These are phyloP conservation scores for Aureobasidium sp. DNA, from an alignment of 2,329 filamentous ascomycete species.

Conservation along the genomic window DNA sequence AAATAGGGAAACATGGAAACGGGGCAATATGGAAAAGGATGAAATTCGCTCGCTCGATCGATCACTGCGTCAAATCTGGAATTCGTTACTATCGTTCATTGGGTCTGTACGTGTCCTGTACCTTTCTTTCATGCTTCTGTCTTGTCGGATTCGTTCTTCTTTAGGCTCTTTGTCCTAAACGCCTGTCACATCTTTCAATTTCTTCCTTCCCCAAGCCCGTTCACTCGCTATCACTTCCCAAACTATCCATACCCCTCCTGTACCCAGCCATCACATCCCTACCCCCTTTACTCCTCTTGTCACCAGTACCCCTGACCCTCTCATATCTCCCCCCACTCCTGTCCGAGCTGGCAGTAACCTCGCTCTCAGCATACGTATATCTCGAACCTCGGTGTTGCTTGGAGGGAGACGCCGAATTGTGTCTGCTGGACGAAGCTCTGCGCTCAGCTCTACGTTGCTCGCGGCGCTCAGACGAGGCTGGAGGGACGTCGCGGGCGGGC, in stretches of 20 bases:
- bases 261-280: slow-evolving; percentile 18
- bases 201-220: neutral
- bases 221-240: neutral
- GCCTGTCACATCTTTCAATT: neutral
- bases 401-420: neutral
- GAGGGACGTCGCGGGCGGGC: neutral
- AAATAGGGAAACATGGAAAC: too few species aligned
- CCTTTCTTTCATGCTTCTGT: neutral
- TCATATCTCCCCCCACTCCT: slow-evolving; percentile 43
- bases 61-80: neutral
- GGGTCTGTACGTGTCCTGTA: neutral
- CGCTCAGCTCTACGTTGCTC: neutral
- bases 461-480: neutral
- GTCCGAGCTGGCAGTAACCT: slow-evolving; percentile 27
- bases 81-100: neutral
- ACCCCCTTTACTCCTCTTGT: slow-evolving; percentile 17
- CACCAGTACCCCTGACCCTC: neutral
- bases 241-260: slow-evolving; percentile 35
- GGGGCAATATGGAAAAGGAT: neutral
- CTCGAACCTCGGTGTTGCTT: neutral
- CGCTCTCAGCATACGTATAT: slow-evolving; percentile 25
- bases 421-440: neutral
- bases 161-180: neutral
- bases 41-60: neutral
- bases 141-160: neutral